These are phyloP conservation scores for Arthrinium puccinioides DNA, from an alignment of 2,329 filamentous ascomycete genomes.

Conservation along the genomic window DNA sequence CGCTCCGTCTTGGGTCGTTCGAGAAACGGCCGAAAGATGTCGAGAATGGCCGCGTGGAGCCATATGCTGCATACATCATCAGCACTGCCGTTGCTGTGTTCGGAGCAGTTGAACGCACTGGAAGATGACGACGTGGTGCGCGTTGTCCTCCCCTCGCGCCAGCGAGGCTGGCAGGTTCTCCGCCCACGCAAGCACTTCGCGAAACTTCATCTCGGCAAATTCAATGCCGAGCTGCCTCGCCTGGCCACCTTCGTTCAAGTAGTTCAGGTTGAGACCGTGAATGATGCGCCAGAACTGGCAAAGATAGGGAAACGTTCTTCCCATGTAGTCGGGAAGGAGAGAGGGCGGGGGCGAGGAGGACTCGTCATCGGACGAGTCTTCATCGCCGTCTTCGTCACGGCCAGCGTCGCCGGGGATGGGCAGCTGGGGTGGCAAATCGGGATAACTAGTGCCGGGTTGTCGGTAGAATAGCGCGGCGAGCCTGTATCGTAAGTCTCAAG, in stretches of 20 bases:
- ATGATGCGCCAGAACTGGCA: slow-evolving; percentile 31
- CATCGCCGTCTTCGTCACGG: not conserved
- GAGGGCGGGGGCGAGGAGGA: not conserved
- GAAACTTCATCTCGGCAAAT: slow-evolving; percentile 29
- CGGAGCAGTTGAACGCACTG: slow-evolving; percentile 24
- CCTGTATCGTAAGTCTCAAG: slow-evolving; percentile 11
- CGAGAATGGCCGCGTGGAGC: slow-evolving; percentile 29
- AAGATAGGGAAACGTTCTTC: slow-evolving; percentile 20
- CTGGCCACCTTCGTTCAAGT: slow-evolving; percentile 16
- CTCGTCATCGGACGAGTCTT: slow-evolving; percentile 7
- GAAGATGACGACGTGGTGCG: slow-evolving; percentile 27
- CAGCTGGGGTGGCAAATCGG: slow-evolving; percentile 12
- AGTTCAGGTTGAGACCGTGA: slow-evolving; percentile 19
- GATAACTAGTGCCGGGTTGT: slow-evolving; percentile 20
- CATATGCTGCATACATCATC: slow-evolving; percentile 26
- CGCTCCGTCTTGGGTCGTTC: not conserved
- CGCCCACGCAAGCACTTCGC: slow-evolving; percentile 30
- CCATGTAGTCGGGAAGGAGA: slow-evolving; percentile 8
- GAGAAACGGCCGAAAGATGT: slow-evolving; percentile 25
- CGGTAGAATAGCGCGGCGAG: slow-evolving; percentile 24
- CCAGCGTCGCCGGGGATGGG: slow-evolving; percentile 13
- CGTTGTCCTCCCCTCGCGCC: slow-evolving; percentile 14
- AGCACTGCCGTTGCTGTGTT: too few species aligned
- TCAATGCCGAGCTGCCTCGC: not conserved
- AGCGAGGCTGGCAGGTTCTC: slow-evolving; percentile 21